Conservation (phyloP, 1,284 basidiomycete genomes). For the Phellopilus nigrolimitatus region DNA sequence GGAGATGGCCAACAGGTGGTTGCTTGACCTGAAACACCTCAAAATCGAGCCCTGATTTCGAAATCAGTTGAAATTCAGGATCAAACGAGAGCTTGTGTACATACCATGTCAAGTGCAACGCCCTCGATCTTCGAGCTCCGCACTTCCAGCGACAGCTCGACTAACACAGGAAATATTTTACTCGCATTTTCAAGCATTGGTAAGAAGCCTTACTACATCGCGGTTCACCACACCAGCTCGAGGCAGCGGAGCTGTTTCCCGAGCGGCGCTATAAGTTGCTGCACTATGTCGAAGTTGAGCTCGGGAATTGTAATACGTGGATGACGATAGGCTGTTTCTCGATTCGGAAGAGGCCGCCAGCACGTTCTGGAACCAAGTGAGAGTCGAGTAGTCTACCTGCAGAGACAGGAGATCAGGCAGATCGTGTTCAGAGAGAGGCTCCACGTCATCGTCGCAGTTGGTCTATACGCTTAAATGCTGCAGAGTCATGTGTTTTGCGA, state of each 20-base stretch:
- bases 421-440: constrained; percentile 2
- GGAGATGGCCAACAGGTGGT: constrained; percentile 8
- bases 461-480: constrained; percentile 9
- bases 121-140: constrained; percentile 3
- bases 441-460: background rate
- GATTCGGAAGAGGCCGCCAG: constrained; percentile 1
- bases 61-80: background rate
- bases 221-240: constrained; percentile 16
- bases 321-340: constrained; percentile 3
- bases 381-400: constrained; percentile 15
- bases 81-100: background rate
- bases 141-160: constrained; percentile 13
- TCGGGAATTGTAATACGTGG: constrained; percentile 14
- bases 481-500: constrained; percentile 4
- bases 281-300: constrained; percentile 5
- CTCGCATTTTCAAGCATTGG: constrained; percentile 3
- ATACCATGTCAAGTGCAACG: constrained; percentile 4
- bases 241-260: constrained; percentile 8
- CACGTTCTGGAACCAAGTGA: constrained; percentile 9
- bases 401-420: constrained; percentile 10
- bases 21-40: constrained; percentile 6
- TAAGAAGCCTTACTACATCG: background rate
- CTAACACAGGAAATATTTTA: constrained; percentile 8
- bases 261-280: background rate
- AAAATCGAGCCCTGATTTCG: background rate